Conservation (phyloP, 805 yeast genomes). For the Candida palmyrensis region DNA sequence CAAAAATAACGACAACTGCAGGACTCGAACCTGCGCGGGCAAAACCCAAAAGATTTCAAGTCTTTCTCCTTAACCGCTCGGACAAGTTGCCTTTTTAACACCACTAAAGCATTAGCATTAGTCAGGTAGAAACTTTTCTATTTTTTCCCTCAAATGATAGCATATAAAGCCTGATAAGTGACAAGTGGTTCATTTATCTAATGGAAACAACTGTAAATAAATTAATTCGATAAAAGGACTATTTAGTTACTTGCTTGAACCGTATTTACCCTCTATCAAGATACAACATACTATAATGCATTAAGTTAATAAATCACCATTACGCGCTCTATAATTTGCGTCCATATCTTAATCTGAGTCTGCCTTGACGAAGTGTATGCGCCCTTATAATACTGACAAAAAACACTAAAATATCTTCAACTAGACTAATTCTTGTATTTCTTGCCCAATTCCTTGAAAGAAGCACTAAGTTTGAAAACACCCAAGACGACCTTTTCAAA, state of each 20-base stretch:
- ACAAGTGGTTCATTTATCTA: too few species aligned
- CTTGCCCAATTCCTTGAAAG: too few species aligned
- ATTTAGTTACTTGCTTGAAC: neutral
- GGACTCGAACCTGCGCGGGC: constrained; percentile 50
- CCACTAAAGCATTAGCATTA: neutral
- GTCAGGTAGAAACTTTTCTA: neutral
- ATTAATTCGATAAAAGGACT: neutral
- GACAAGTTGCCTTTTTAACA: constrained; percentile 34
- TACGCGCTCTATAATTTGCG: too few species aligned
- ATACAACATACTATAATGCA: neutral
- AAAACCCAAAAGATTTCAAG: constrained; percentile 45
- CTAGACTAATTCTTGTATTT: too few species aligned
- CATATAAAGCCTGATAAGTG: neutral
- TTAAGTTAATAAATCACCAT: too few species aligned
- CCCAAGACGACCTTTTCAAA: too few species aligned
- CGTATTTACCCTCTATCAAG: neutral
- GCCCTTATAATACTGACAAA: too few species aligned
- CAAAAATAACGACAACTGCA: constrained; percentile 39
- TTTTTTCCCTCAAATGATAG: neutral
- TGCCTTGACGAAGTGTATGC: too few species aligned
- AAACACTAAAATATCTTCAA: too few species aligned
- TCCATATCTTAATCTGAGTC: too few species aligned
- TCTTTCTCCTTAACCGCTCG: constrained; percentile 47
- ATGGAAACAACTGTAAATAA: too few species aligned
- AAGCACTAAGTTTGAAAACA: too few species aligned